Evolutionary conservation across 768 basidiomycete genomes (phyloP).

Genomic region (Psilocybe sp.): DNA sequence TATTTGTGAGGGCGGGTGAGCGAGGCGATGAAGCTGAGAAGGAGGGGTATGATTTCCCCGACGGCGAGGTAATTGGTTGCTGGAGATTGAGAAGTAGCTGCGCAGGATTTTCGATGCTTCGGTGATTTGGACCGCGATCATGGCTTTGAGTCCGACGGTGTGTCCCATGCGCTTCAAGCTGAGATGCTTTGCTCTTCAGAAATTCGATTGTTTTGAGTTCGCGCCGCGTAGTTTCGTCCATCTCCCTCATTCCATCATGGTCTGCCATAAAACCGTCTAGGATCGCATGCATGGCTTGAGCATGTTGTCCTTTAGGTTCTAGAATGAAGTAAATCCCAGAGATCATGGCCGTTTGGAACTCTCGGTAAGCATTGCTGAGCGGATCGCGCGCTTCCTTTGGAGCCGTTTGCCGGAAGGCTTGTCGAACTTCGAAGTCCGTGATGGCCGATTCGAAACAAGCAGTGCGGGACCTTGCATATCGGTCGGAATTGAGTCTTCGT

Average conservation of each 20-base stretch:
- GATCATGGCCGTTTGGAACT: constrained; percentile 89
- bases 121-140: constrained; percentile 22
- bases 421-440: constrained; percentile 79
- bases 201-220: constrained; percentile 87
- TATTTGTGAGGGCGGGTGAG: constrained; percentile 27
- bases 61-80: constrained; percentile 32
- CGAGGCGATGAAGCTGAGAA: constrained; percentile 24
- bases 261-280: constrained; percentile 76
- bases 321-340: constrained; percentile 83
- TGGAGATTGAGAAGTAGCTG: constrained; percentile 51
- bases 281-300: constrained; percentile 72
- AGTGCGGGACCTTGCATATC: constrained; percentile 74
- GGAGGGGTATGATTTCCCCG: constrained; percentile 29
- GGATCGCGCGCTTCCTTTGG: constrained; percentile 66
- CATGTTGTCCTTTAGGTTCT: constrained; percentile 70
- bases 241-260: constrained; percentile 59
- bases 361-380: constrained; percentile 78
- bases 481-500: constrained; percentile 73
- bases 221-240: constrained; percentile 79
- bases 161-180: constrained; percentile 38
- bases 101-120: constrained; percentile 40
- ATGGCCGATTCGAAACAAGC: constrained; percentile 93
- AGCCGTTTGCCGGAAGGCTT: constrained; percentile 59
- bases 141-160: constrained; percentile 20
- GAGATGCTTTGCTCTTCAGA: constrained; percentile 64